phyloP scores from a whole-genome alignment of 805 yeast genomes.

The Yamadazyma scolyti region DNA sequence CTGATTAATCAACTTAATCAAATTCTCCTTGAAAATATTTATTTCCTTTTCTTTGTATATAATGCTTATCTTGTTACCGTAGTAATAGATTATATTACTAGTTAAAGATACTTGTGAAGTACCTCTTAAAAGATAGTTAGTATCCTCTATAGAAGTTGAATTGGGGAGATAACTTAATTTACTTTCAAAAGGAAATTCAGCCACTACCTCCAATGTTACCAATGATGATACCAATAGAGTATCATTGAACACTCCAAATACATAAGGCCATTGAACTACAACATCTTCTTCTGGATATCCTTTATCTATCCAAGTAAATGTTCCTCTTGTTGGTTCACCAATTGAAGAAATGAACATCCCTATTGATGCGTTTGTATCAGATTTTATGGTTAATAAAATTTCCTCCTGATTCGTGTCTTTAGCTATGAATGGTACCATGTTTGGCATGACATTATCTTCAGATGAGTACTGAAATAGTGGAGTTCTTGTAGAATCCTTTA shows the following conservation, averaged over 20 bases:
- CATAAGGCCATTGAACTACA: conserved; percentile 34
- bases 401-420: conserved; percentile 19
- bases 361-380: conserved; percentile 31
- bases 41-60: conserved; percentile 2
- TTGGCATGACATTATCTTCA: conserved; percentile 15
- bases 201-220: conserved; percentile 16
- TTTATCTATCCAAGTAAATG: conserved; percentile 31
- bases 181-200: conserved; percentile 5
- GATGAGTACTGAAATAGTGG: conserved; percentile 19
- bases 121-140: conserved; percentile 6
- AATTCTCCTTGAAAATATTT: conserved; percentile 3
- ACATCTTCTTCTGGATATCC: conserved; percentile 36
- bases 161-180: conserved; percentile 1
- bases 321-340: conserved; percentile 42
- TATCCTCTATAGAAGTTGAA: conserved; percentile 3
- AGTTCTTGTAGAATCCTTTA: conserved; percentile 27
- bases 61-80: neutral
- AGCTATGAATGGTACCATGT: conserved; percentile 18
- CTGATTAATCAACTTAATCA: conserved; percentile 2
- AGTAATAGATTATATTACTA: conserved; percentile 2
- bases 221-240: conserved; percentile 17
- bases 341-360: conserved; percentile 37
- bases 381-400: conserved; percentile 29
- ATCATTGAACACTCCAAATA: conserved; percentile 23
- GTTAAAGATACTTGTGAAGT: conserved; percentile 1